Evolutionary conservation across 352 stramenopile species (phyloP), one percentile per base, ranked within the genome.

Genomic region (Globisporangium perplexum): DNA sequence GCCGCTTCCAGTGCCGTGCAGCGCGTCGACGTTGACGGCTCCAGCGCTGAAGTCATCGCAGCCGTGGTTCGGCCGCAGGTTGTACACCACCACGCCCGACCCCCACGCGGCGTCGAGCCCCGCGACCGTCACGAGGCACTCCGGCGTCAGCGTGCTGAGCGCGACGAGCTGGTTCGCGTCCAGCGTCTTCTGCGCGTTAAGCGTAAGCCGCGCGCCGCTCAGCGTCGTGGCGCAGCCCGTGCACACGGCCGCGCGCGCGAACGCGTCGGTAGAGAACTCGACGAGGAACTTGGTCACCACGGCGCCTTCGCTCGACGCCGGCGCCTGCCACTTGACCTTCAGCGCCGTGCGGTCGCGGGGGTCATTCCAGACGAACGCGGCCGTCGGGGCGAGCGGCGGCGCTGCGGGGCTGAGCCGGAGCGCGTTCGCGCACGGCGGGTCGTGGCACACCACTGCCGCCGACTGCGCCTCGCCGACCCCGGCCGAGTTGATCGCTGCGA

Each of bases 401-500:
- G 87, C 80, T 23, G 75, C 72, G 8, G 89, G 77, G n/a, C 71
- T 69, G 3, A 85, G 52, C 38, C 44, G 51, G 10, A 72, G 42
- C 28, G 70, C 51, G 50, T 78, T 77, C 52, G 63, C 57, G 50
- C 74, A 85, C 18, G 76, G 72, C 18, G 72, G 26, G 62, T 92
- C 73, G 47, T 83, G 69, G 47, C 71, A 83, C 1, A 78, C 30
- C 1, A 71, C 54, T 12, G 68, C 77, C 14, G 83, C 83, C 2
- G 63, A 47, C 20, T 66, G 58, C 7, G 71, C 65, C 7, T 74
- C 57, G 20, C 95, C 89, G 10, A 85, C 45, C 2, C 95, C 96
- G 43, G 93, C 71, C 2, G 57, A 67, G 60, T 98, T 98, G 2
- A 96, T 51, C 8, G 95, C 94, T 6, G 86, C 74, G 1, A 98